Conservation (phyloP, 2,329 filamentous ascomycete genomes). For the Colletotrichum sp. region DNA sequence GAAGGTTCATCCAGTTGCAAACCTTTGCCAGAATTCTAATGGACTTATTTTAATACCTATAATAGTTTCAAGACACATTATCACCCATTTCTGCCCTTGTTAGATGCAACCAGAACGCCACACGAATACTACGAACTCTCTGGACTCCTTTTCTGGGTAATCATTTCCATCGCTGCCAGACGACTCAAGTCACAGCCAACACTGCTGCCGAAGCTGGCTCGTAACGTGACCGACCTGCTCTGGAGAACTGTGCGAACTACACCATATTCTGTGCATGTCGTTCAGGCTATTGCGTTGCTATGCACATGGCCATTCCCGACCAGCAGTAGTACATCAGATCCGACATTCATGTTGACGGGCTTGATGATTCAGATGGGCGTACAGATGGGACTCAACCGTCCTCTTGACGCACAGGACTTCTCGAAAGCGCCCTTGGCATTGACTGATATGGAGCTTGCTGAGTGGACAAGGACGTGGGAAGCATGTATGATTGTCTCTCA, state of each 20-base stretch:
- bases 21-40: accelerated
- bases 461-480: not conserved
- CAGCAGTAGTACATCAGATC: not conserved
- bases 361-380: not conserved
- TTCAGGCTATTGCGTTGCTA: not conserved
- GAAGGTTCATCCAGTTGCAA: not conserved
- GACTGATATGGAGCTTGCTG: not conserved
- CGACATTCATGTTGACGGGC: not conserved
- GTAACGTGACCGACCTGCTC: conserved; percentile 12
- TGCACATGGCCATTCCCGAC: not conserved
- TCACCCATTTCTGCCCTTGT: not conserved
- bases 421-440: not conserved
- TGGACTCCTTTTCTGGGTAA: not conserved
- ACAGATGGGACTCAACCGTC: not conserved
- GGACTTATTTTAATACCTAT: not conserved
- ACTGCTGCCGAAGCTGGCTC: not conserved
- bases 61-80: not conserved
- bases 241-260: not conserved
- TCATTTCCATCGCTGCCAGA: not conserved
- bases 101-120: not conserved
- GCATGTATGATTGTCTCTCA: not conserved
- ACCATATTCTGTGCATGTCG: not conserved
- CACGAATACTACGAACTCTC: not conserved
- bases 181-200: conserved; percentile 1
- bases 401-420: not conserved